These are phyloP conservation scores for Chalciporus sp. DNA, from an alignment of 1,284 basidiomycete species.

Conservation along the genomic window DNA sequence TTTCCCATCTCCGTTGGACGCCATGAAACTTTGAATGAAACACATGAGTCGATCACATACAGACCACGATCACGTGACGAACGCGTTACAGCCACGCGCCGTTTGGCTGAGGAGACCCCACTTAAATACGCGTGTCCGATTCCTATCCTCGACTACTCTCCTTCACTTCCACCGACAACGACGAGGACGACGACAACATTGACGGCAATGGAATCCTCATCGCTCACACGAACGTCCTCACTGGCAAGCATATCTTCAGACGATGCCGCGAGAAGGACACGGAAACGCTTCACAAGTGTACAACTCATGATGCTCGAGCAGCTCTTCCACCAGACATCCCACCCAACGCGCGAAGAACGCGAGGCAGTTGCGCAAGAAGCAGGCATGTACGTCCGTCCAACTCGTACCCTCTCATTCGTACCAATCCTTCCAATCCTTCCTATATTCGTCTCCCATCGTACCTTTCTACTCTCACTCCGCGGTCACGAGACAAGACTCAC, in stretches of 20 bases:
- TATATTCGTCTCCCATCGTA: conserved; percentile 8
- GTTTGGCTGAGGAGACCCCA: conserved; percentile 22
- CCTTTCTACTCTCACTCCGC: conserved; percentile 2
- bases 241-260: conserved; percentile 47
- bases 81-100: conserved; percentile 28
- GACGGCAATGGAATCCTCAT: conserved; percentile 20
- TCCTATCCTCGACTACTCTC: conserved; percentile 2
- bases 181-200: not conserved
- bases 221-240: conserved; percentile 51
- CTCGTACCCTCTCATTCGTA: not conserved
- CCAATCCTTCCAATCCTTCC: conserved; percentile 7
- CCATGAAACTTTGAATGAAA: not conserved
- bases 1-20: not conserved
- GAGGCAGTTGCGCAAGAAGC: conserved; percentile 61
- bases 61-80: conserved; percentile 33
- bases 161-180: conserved; percentile 3
- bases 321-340: conserved; percentile 67
- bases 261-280: conserved; percentile 48
- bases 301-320: conserved; percentile 75
- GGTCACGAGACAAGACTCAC: conserved; percentile 13
- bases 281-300: conserved; percentile 66
- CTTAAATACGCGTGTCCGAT: conserved; percentile 28
- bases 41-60: conserved; percentile 15
- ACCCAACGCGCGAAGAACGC: conserved; percentile 71
- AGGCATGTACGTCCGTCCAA: conserved; percentile 53